Evolutionary conservation across 2,329 filamentous ascomycete species (phyloP).

Genomic region (Trichoderma sp.): DNA sequence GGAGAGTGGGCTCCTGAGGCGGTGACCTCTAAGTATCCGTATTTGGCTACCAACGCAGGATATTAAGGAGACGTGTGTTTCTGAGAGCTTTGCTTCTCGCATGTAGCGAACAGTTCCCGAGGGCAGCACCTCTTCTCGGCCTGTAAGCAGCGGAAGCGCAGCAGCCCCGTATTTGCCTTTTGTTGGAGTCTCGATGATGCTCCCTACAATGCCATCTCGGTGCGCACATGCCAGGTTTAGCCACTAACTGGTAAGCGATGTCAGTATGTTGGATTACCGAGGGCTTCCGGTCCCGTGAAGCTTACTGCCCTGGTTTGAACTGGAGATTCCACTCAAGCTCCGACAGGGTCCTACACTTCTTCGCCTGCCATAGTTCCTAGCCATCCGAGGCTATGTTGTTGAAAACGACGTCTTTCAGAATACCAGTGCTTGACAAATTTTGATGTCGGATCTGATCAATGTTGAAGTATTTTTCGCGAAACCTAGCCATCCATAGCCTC

Average conservation of each 20-base stretch:
- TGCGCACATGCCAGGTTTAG: slow-evolving; percentile 54
- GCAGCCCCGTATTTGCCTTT: slow-evolving; percentile 45
- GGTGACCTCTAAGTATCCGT: slow-evolving; percentile 51
- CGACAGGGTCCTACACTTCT: slow-evolving; percentile 34
- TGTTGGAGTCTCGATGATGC: slow-evolving; percentile 43
- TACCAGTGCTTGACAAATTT: slow-evolving; percentile 36
- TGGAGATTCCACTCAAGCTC: slow-evolving; percentile 40
- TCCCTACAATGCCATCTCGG: slow-evolving; percentile 53
- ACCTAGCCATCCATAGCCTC: slow-evolving; percentile 43
- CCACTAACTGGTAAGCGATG: slow-evolving; percentile 49
- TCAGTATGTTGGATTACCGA: background rate
- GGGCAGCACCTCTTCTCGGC: slow-evolving; percentile 44
- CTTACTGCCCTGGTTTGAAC: slow-evolving; percentile 51
- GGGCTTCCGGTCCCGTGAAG: background rate
- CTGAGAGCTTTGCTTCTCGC: slow-evolving; percentile 40
- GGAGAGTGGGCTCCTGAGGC: slow-evolving; percentile 49
- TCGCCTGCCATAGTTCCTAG: slow-evolving; percentile 39
- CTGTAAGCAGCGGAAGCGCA: slow-evolving; percentile 50
- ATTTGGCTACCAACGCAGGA: slow-evolving; percentile 48
- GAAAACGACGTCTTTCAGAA: slow-evolving; percentile 42
- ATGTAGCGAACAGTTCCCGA: slow-evolving; percentile 42
- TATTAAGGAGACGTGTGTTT: slow-evolving; percentile 50
- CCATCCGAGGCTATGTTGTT: slow-evolving; percentile 31
- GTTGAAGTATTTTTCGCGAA: slow-evolving; percentile 43
- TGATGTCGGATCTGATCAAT: slow-evolving; percentile 44